Conservation (phyloP, 805 yeast species). For the Clavispora fructus region DNA sequence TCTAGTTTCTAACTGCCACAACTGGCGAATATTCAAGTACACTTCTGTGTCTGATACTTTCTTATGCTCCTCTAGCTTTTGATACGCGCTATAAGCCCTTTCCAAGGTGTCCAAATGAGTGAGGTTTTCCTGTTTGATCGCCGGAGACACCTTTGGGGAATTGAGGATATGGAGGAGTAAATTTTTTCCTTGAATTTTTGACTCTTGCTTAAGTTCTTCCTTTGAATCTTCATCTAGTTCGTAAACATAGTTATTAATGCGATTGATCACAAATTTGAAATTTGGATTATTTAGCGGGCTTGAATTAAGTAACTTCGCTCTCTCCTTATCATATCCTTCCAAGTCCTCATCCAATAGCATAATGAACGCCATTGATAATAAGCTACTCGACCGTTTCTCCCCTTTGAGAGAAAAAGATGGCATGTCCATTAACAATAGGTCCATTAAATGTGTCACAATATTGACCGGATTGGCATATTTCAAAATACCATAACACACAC, state of each 20-base stretch:
- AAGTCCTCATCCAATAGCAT: constrained; percentile 73
- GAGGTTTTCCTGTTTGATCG: constrained; percentile 6
- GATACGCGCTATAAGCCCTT: constrained; percentile 19
- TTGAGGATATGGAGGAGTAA: constrained; percentile 48
- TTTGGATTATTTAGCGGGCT: constrained; percentile 33
- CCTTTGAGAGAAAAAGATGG: constrained; percentile 25
- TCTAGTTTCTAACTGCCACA: constrained; percentile 59
- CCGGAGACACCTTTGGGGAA: constrained; percentile 18
- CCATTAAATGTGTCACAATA: constrained; percentile 73
- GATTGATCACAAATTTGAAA: constrained; percentile 21
- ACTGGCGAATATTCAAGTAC: constrained; percentile 53
- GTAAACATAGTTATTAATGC: constrained; percentile 46
- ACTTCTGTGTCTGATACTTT: constrained; percentile 21
- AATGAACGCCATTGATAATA: constrained; percentile 70
- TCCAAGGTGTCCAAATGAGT: constrained; percentile 7
- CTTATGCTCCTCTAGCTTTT: constrained; percentile 9
- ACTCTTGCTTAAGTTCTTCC: constrained; percentile 50
- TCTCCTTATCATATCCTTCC: constrained; percentile 45
- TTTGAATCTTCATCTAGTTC: constrained; percentile 40
- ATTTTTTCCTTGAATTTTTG: constrained; percentile 65
- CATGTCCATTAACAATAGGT: constrained; percentile 59
- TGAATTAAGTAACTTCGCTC: constrained; percentile 44
- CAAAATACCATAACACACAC: constrained; percentile 68
- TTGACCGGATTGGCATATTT: constrained; percentile 84
- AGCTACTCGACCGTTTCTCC: constrained; percentile 20